Base-by-base conservation (phyloP, 1,139 yeast genomes). In the Taphrina communis region DNA sequence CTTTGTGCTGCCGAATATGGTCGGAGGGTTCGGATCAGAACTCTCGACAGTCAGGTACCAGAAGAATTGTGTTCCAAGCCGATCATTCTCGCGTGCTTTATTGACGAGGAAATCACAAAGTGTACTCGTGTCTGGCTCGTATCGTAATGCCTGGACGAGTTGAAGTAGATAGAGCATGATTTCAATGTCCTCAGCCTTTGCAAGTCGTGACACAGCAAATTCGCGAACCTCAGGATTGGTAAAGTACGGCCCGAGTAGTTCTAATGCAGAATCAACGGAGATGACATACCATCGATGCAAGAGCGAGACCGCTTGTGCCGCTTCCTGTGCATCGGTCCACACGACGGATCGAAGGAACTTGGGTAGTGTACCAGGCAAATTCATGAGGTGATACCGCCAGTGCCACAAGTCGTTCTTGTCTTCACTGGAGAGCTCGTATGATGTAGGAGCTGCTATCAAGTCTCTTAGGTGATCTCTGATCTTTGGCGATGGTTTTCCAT, bases 321-420 rank as follows among this genome's bases (percentile, higher is more conserved):
- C 85, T 78, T 94, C 99, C 69, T 82, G 80, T 70, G 88, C 90
- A 77, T 92, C 95, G 57, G 87, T 90, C 91, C 97, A 90, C 73
- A 92, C 88, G 31, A 93, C 89, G 39, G 96, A 88, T 75, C 92
- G 91, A 71, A 94, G 82, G 72, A 94, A 88, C 77, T 94, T 94
- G 35, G 96, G 90, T 69, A 91, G 80, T 31, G 92, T 73, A 69
- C 86, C 86, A 73, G 85, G 86, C 75, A 88, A 89, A 72, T 89
- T 86, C 59, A 94, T 85, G 69, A 93, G 83, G 77, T 88, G 93
- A 79, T 90, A 94, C 68, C 99, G 81, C 77, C 89, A 94, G 77
- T 90, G 90, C 98, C 98, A 94, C 19, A 95, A 83, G 74, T 92
- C 79, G 73, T 92, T 92, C 80, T 90, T 92, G 73, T 94, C 98